Conservation (phyloP, 805 yeast species). For the Blastobotrys chiropterorum region DNA sequence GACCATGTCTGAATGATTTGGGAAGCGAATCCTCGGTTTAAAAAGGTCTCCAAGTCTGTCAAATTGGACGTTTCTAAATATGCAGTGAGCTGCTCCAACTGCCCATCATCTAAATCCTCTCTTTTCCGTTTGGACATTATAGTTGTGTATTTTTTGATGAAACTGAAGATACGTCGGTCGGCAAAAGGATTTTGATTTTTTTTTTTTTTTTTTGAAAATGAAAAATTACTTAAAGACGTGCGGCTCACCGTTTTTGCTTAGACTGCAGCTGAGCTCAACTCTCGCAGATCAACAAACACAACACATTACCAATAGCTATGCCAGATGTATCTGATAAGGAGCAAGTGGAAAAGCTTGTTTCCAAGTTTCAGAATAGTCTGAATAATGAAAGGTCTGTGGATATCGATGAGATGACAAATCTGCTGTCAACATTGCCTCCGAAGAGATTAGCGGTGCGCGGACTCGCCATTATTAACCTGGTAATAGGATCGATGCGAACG, state of each 20-base stretch:
- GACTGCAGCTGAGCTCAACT: no score
- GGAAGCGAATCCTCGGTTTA: slow-evolving; percentile 29
- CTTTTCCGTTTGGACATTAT: slow-evolving; percentile 14
- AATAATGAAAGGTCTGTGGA: slow-evolving; percentile 49
- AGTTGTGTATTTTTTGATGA: not conserved
- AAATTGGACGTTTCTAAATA: slow-evolving; percentile 5
- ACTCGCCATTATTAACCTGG: slow-evolving; percentile 64
- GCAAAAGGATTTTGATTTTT: not conserved
- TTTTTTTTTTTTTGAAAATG: not conserved
- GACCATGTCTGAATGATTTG: slow-evolving; percentile 44
- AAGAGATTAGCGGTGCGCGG: slow-evolving; percentile 66
- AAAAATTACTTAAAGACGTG: no score
- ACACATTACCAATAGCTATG: not conserved
- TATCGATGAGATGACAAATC: slow-evolving; percentile 38
- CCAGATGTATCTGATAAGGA: not conserved
- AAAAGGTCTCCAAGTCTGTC: slow-evolving; percentile 20
- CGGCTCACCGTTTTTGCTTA: no score
- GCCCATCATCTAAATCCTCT: slow-evolving; percentile 12
- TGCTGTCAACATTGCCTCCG: slow-evolving; percentile 48
- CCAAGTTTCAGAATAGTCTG: slow-evolving; percentile 27
- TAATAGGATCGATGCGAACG: slow-evolving; percentile 54
- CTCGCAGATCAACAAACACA: not conserved
- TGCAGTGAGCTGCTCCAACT: slow-evolving; percentile 8
- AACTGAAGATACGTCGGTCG: not conserved
- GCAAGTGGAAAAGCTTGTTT: not conserved